These are phyloP conservation scores for Cornus kousa DNA, from an alignment of 148 eudicot genomes.

Conservation along the genomic window DNA sequence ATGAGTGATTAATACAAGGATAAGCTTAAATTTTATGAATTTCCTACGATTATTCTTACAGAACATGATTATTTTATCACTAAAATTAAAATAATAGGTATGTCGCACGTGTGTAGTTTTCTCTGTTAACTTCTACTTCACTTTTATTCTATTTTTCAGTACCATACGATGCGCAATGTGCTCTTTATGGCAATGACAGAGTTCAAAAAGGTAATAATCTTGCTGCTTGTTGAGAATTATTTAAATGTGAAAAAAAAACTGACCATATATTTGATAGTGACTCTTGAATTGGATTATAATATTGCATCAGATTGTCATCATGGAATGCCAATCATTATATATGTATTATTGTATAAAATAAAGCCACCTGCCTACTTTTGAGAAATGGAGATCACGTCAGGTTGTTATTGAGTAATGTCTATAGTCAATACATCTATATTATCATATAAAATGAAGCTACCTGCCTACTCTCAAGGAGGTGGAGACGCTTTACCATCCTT, in stretches of 20 bases:
- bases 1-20: too few relatives aligned
- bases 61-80: not conserved
- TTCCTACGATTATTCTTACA: not conserved
- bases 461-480: too few relatives aligned
- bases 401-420: too few relatives aligned
- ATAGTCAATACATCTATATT: too few relatives aligned
- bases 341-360: too few relatives aligned
- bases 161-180: conserved; percentile 71
- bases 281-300: not conserved
- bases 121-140: not conserved
- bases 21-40: not conserved
- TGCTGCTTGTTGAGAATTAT: not conserved
- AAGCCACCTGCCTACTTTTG: not conserved
- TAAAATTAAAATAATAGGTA: not conserved
- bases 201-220: conserved; percentile 55
- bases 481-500: too few relatives aligned
- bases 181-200: conserved; percentile 81
- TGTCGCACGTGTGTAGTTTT: not conserved
- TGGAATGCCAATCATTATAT: not conserved
- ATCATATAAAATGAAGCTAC: too few relatives aligned
- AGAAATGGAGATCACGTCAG: not conserved
- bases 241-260: not conserved
- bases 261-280: not conserved
- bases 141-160: conserved; percentile 35
- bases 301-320: not conserved